Evolutionary conservation across 164 flowering plant genomes (phyloP), one percentile per base, ranked within the genome.

Genomic region (Nymphaea thermarum): DNA sequence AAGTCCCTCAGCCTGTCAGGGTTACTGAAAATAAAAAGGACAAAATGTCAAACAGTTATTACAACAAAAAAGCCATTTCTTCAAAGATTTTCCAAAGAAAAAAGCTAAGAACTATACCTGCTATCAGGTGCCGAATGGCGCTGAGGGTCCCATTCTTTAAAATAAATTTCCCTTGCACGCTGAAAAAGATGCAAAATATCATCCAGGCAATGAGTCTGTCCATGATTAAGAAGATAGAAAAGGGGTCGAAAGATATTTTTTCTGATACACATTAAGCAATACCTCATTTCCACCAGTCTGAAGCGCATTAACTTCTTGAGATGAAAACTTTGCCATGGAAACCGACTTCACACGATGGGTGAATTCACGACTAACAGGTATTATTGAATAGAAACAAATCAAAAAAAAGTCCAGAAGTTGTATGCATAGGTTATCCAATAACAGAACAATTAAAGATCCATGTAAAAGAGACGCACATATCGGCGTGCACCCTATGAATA

Each of bases 251-350:
- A 25, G 36, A 25, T 25, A 25, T 25, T 25, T 0, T 25, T 25
- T 25, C 36, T 25, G 36, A 25, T 25, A 25, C 36, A 25, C 14
- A 10, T 51, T 51, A 8, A 51, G 8, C 57, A 57, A 17, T 82
- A 94, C 99, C 93, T 86, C 88, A 80, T 94, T 94, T 45, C 99
- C 99, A 36, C 98, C 99, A 73, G 76, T 84, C 83, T 90, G 95
- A 72, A 94, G 98, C 64, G 96, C 80, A 74, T 75, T 75, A 71
- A 94, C 96, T 86, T 94, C 99, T 79, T 87, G 92, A 16, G 92
- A 74, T 17, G 96, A 82, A 77, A 94, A 94, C 74, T 91, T 94
- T n/a, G 99, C 96, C 98, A 94, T 90, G 16, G 98, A 94, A 57
- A 94, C 80, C 64, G 99, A 94, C 72, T 94, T 94, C 18, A 94